Evolutionary conservation across 257 asterid species (phyloP), one percentile per base, ranked within the genome.

Genomic region (Striga asiatica): DNA sequence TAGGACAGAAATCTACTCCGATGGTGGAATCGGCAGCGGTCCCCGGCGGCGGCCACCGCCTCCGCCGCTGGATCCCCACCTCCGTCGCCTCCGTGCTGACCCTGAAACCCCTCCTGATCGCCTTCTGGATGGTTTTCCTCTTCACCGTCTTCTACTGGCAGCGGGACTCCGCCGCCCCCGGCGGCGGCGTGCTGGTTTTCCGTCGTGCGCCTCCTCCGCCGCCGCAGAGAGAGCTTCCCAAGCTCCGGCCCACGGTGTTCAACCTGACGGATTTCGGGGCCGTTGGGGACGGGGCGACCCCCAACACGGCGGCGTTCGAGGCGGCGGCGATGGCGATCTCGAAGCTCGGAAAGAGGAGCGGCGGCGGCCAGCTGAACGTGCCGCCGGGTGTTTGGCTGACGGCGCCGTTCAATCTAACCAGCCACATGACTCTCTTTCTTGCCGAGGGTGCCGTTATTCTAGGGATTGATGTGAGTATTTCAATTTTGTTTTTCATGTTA

Each of bases 371-470:
- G 78, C 85, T 85, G 8, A 71, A 76, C 76, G 88, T 85, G 70
- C 94, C 93, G 29, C 84, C 85, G 24, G 95, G 95, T 19, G 4
- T 54, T 18, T 85, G 95, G 95, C 80, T 85, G 1, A 85, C 94
- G 62, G 95, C 88, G 63, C 95, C 95, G 38, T 85, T 85, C 47
- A 85, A 85, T 51, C 84, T 85, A n/a, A 85, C 94, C 18, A 85
- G 91, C 51, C 85, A 82, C 64, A 72, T 85, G 83, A 85, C 95
- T 35, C 72, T 85, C 28, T 85, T 85, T 61, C 89, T 85, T 12
- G 85, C 84, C 42, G 78, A 82, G 61, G 85, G 76, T 39, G 80
- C 94, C 69, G 83, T 76, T 12, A 82, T 85, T 58, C 86, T 82
- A 41, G 94, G 93, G 4, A 58, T 76, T 58, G 80, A 82, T 28